A percentile compares a stretch with the other conserved stretches of the same genome.
Conservation (phyloP, 1,284 basidiomycete genomes). For the Omphalotus olearius region DNA sequence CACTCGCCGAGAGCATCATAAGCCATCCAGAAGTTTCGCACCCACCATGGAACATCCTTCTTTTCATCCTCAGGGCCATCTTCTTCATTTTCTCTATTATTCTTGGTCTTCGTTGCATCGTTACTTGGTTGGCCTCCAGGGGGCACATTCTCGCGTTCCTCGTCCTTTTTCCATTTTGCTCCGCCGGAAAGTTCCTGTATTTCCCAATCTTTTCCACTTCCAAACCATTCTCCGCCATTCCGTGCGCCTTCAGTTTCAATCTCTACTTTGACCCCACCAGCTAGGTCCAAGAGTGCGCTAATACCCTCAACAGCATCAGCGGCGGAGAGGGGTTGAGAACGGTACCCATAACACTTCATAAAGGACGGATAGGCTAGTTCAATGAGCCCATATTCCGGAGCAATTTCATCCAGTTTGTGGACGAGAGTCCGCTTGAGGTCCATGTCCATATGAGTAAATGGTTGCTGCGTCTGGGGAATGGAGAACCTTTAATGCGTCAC, state of each 20-base stretch:
- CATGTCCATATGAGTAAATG: slow-evolving; percentile 95
- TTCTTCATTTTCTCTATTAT: slow-evolving; percentile 28
- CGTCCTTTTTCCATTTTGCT: slow-evolving; percentile 38
- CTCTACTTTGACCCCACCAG: slow-evolving; percentile 85
- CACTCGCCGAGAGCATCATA: slow-evolving; percentile 89
- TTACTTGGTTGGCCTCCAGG: slow-evolving; percentile 24
- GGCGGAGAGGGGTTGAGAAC: slow-evolving; percentile 82
- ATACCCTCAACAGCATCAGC: slow-evolving; percentile 93
- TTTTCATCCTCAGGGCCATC: slow-evolving; percentile 36
- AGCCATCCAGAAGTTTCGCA: slow-evolving; percentile 90
- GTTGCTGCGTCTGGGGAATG: slow-evolving; percentile 89
- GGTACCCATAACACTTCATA: slow-evolving; percentile 87
- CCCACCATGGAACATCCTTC: slow-evolving; percentile 72
- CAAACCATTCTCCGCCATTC: slow-evolving; percentile 91
- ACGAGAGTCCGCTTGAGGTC: slow-evolving; percentile 85
- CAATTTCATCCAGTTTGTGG: slow-evolving; percentile 82
- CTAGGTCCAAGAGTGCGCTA: slow-evolving; percentile 85
- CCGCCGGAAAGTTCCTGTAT: slow-evolving; percentile 32
- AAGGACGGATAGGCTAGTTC: slow-evolving; percentile 95
- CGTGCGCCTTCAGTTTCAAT: slow-evolving; percentile 81
- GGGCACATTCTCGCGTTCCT: slow-evolving; percentile 44
- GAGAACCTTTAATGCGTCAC: slow-evolving; percentile 63
- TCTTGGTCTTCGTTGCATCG: slow-evolving; percentile 19
- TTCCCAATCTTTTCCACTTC: slow-evolving; percentile 71
- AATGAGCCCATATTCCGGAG: slow-evolving; percentile 95